Percentiles rank a stretch among this genome's conserved stretches.
Conservation (phyloP, 73 alveolate species). For the Strombidium stylifer region DNA sequence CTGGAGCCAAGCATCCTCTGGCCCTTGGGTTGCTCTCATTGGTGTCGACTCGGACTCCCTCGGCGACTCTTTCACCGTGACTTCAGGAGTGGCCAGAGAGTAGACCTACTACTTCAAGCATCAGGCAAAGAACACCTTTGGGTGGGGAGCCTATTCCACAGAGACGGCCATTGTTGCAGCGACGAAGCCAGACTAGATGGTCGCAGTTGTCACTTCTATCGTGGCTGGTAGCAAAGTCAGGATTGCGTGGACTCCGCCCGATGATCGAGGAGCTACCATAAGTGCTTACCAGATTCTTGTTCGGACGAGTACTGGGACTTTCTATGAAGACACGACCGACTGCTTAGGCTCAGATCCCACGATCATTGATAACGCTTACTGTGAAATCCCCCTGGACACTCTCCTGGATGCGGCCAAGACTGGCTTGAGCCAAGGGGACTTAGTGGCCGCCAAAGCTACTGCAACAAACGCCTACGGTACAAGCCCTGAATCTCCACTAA, state of each 20-base stretch:
- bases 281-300: not conserved
- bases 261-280: not conserved
- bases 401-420: not conserved
- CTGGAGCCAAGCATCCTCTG: constrained; percentile 26
- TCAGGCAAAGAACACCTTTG: constrained; percentile 33
- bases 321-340: not conserved
- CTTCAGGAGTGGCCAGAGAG: constrained; percentile 56
- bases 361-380: not conserved
- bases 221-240: constrained; percentile 4
- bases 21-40: constrained; percentile 10
- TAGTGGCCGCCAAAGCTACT: constrained; percentile 4
- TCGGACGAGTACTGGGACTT: not conserved
- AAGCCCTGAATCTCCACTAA: constrained; percentile 1
- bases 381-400: constrained; percentile 11
- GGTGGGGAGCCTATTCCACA: constrained; percentile 37
- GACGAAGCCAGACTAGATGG: constrained; percentile 35
- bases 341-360: not conserved
- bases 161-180: constrained; percentile 29
- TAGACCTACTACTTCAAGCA: constrained; percentile 20
- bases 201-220: constrained; percentile 12
- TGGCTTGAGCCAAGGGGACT: constrained; percentile 11
- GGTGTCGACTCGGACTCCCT: constrained; percentile 15
- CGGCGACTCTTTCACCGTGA: constrained; percentile 22
- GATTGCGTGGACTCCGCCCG: constrained; percentile 31
- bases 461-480: constrained; percentile 2